Conservation (phyloP, 2,329 filamentous ascomycete genomes). For the Ophiosphaerella korrae region DNA sequence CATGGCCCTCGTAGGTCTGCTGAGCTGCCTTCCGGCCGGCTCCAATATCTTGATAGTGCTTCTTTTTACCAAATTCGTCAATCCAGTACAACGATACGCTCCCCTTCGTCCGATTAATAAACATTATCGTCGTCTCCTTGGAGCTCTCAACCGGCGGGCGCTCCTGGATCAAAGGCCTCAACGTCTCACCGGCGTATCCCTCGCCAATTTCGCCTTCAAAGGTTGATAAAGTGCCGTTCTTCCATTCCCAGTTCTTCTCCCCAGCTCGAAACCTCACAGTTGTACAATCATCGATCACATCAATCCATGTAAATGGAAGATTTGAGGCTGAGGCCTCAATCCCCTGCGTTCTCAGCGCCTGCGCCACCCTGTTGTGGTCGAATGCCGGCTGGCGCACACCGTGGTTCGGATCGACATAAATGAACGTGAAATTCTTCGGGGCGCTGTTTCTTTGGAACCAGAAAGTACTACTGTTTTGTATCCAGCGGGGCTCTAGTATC, state of each 20-base stretch:
- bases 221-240: conserved; percentile 7
- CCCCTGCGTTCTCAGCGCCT: conserved; percentile 9
- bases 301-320: conserved; percentile 21
- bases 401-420: conserved; percentile 14
- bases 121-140: conserved; percentile 6
- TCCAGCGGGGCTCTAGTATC: neutral
- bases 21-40: conserved; percentile 1
- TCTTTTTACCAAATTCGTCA: conserved; percentile 6
- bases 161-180: conserved; percentile 9
- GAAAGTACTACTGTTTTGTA: conserved; percentile 5
- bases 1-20: conserved; percentile 18
- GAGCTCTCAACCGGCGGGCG: neutral
- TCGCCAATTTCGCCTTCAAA: conserved; percentile 10
- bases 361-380: conserved; percentile 19
- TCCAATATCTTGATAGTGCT: conserved; percentile 11
- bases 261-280: conserved; percentile 19
- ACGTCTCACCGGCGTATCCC: neutral
- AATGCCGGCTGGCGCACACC: conserved; percentile 15
- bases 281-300: conserved; percentile 3
- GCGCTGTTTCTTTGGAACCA: conserved; percentile 9
- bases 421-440: conserved; percentile 3
- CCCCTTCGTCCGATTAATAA: conserved; percentile 7
- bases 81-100: conserved; percentile 18
- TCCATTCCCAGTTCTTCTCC: conserved; percentile 21
- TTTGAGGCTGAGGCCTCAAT: conserved; percentile 14